Base-by-base conservation (phyloP, 495 filamentous ascomycete species). In the Zalerion maritima region DNA sequence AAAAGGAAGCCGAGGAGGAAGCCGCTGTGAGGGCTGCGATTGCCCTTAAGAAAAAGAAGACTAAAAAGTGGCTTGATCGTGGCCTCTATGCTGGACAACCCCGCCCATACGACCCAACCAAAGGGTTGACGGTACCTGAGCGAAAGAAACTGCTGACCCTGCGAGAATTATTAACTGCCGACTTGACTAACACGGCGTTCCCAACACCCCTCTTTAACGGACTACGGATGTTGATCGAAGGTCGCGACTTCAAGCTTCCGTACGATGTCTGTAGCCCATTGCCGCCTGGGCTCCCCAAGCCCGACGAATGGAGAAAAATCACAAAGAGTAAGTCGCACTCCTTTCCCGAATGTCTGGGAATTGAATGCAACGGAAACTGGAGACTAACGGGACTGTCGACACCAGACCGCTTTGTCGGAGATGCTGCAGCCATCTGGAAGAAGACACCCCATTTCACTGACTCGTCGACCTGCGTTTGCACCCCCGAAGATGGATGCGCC, bases 31-130 rank as follows among this genome's bases (percentile, higher is more conserved):
- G 55, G 21, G 52, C 59, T 17, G 57, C 57, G 28, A 43, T 56
- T n/a, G 39, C 41, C 2, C 23, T 40, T 8, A 64, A 56, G 30
- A 55, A 54, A 35, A 52, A 55, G 35, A 54, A 67, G 26, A 50
- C 57, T 21, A 91, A 86, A 62, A 63, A 71, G 21, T 94, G 81
- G 75, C 46, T 86, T 28, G 56, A 64, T 31, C 76, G 83, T 43
- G 87, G 87, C 2, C 54, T 97, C n/a, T 97, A 91, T 44, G 71
- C 82, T 3, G 89, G 87, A 11, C 89, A 94, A 44, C 68, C 80
- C 18, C 33, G 46, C 4, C 65, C 67, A 0, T 36, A 67, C 2
- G 69, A 78, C 33, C 59, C 80, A 30, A 54, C 66, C 26, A 68
- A 71, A 36, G 66, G 57, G 20, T 57, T 65, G 14, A 60, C 50